Evolutionary conservation across 805 yeast species (phyloP).

Genomic region (Candida suzukii): DNA sequence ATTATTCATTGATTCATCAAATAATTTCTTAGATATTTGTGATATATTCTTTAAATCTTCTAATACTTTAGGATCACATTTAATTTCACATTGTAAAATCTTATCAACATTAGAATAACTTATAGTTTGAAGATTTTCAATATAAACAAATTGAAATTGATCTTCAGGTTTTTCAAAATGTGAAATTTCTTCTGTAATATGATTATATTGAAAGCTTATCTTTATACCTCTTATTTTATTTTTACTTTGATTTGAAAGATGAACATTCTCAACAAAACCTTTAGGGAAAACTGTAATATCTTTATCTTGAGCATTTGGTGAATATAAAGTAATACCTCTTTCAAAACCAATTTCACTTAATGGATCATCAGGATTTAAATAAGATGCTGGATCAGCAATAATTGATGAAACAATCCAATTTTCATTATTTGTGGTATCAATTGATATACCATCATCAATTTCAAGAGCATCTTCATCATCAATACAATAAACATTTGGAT

Average conservation of each 20-base stretch:
- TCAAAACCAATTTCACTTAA: conserved; percentile 51
- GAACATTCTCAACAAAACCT: conserved; percentile 36
- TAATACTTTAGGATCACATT: conserved; percentile 4
- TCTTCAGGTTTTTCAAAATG: conserved; percentile 17
- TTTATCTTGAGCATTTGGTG: conserved; percentile 50
- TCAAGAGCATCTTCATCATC: conserved; percentile 79
- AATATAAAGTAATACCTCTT: conserved; percentile 61
- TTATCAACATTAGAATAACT: conserved; percentile 63
- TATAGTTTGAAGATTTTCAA: conserved; percentile 40
- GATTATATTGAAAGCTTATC: conserved; percentile 26
- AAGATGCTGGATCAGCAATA: conserved; percentile 84
- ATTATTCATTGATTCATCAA: not conserved
- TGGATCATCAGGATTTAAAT: conserved; percentile 30
- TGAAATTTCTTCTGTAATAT: conserved; percentile 10
- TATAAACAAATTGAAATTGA: conserved; percentile 32
- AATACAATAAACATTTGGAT: conserved; percentile 66
- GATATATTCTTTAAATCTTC: conserved; percentile 31
- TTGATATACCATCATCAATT: conserved; percentile 87
- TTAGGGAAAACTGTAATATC: conserved; percentile 67
- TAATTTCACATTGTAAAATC: conserved; percentile 28
- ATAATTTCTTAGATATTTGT: conserved; percentile 22
- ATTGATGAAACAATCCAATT: conserved; percentile 53
- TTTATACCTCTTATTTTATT: conserved; percentile 41
- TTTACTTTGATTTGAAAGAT: conserved; percentile 41
- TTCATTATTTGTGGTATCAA: conserved; percentile 25